Evolutionary conservation across 345 rosid genomes (phyloP), one percentile per base, ranked within the genome.

Genomic region (thale cress (Arabidopsis thaliana)): DNA sequence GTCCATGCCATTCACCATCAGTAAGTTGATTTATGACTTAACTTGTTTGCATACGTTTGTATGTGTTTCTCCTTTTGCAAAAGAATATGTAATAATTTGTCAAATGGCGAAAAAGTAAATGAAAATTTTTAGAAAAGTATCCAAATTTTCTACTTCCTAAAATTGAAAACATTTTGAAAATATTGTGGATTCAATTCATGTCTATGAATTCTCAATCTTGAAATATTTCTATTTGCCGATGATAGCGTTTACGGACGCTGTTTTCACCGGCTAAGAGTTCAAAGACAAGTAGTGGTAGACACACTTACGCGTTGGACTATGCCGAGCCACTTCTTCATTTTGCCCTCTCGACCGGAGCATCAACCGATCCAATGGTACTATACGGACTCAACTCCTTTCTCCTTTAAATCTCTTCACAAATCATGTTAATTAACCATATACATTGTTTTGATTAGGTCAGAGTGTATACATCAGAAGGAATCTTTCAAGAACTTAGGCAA

Each of bases 301-400:
- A 91, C 79, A 78, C 42, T 10, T 91, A 87, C 65, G 87, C 88
- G 3, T 80, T 91, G 65, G 91, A 87, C 49, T 91, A 87, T 53
- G 67, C 90, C 0, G 95, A 91, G 73, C 89, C 91, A 0, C 93
- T 86, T 50, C 88, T 89, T 61, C 94, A 86, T 80, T 91, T 91
- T 77, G 87, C 90, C 8, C 88, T 91, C 32, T 87, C 87, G 57
- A 82, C 84, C 0, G 95, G 93, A 41, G 59, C 83, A 16, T 82
- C 78, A 55, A 81, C 93, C 7, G 91, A 87, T 73, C 95, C 95
- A 37, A 80, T 52, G 80, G 80, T 76, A 69, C 5, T 42, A 41
- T 1, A 5, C 33, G 13, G 0, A 46, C 7, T 1, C 4, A 4
- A 22, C n/a, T 42, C 7, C 11, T 69, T 51, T 53, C 5, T 8